Percentiles rank a stretch among this genome's conserved stretches.
These are phyloP conservation scores for Cladosporium phlei DNA, from an alignment of 2,329 filamentous ascomycete genomes.

Conservation along the genomic window DNA sequence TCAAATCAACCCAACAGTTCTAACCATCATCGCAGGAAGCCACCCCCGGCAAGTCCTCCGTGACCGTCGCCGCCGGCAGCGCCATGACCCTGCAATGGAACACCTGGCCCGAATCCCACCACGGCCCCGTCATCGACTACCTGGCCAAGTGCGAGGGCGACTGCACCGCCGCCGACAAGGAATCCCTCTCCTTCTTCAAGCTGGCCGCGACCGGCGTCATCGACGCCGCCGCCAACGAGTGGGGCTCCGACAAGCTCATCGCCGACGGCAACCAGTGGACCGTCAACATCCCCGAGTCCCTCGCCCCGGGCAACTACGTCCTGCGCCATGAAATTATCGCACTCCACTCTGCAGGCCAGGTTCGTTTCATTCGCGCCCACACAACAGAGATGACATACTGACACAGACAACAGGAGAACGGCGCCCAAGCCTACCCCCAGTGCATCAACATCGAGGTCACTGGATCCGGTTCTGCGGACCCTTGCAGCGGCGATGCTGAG, in stretches of 20 bases:
- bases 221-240: slow-evolving; percentile 39
- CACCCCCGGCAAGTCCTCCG: slow-evolving; percentile 47
- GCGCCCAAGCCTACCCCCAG: slow-evolving; percentile 18
- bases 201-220: slow-evolving; percentile 55
- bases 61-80: slow-evolving; percentile 55
- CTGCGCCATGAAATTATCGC: slow-evolving; percentile 58
- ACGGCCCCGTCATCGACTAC: slow-evolving; percentile 61
- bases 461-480: slow-evolving; percentile 39
- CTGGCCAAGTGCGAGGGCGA: slow-evolving; percentile 55
- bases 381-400: too few species aligned
- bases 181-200: slow-evolving; percentile 58
- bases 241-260: slow-evolving; percentile 53
- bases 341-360: slow-evolving; percentile 51
- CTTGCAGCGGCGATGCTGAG: slow-evolving; percentile 10
- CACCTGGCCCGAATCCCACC: slow-evolving; percentile 62
- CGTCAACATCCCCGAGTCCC: slow-evolving; percentile 49
- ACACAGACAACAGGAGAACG: too few species aligned
- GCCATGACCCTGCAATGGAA: slow-evolving; percentile 8
- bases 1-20: too few species aligned
- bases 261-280: slow-evolving; percentile 22
- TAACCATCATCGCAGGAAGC: slow-evolving; percentile 30
- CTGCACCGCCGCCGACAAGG: slow-evolving; percentile 52
- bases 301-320: slow-evolving; percentile 56
- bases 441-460: slow-evolving; percentile 59
- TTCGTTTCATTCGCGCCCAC: too few species aligned